Base-by-base conservation (phyloP, 2,329 filamentous ascomycete genomes). In the Penicillium sp. region DNA sequence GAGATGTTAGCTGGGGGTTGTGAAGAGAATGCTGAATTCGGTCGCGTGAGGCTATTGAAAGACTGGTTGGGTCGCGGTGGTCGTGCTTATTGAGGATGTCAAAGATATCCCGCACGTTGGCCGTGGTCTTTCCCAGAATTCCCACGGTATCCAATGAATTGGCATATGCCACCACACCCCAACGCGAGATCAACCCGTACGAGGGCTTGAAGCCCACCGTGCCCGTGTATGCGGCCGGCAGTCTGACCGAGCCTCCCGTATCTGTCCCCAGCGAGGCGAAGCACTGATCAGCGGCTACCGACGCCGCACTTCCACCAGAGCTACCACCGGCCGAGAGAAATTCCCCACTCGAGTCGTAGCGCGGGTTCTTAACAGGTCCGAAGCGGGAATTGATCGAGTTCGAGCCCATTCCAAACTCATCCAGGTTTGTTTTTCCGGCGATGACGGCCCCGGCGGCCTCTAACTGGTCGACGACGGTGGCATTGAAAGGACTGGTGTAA, bases 331-430 rank as follows among this genome's bases (percentile, higher is more conserved):
- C 88, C 0, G 91, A 94, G 24, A 84, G 70, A 21, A 72, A 67
- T 31, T 75, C 71, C 22, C 54, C 75, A 43, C 68, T 69, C 41
- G 64, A 55, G 50, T 66, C 58, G 24, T 67, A 75, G 48, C 77
- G 72, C 7, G 75, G 77, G 57, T 82, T 86, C 48, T 71, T 77
- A 4, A 93, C 88, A 1, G 83, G 70, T 1, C 89, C 89, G 63
- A 87, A 85, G 50, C 79, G 75, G 1, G 90, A 92, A 65, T 87
- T 77, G 18, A 80, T 81, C 1, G 87, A 88, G 68, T 96, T 88
- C 8, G 91, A 95, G 2, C 92, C 92, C 92, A 96, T 96, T 27
- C 92, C 92, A 70, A 96, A 96, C 70, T 96, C 94, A 74, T 97
- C 94, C 79, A 97, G 86, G 70, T 96, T 96, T 2, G 91, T 92